phyloP scores from a whole-genome alignment of 2,329 filamentous ascomycete genomes.

The Trichoderma sp. region DNA sequence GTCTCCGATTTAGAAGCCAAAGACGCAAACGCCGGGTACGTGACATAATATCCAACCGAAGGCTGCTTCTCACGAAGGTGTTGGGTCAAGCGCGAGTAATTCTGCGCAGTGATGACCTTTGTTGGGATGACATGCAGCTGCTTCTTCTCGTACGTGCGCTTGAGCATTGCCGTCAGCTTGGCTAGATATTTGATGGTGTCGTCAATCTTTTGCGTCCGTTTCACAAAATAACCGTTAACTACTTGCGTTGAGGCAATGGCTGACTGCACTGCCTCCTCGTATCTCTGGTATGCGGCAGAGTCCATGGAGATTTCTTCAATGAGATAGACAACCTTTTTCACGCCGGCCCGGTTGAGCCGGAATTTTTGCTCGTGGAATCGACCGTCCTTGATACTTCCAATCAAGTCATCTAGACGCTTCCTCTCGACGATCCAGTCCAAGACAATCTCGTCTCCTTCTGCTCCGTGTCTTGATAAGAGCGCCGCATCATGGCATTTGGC shows the following conservation, averaged over 20 bases:
- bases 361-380: constrained; percentile 86
- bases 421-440: constrained; percentile 81
- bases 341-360: constrained; percentile 68
- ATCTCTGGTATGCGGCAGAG: constrained; percentile 53
- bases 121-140: constrained; percentile 67
- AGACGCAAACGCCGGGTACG: constrained; percentile 70
- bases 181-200: constrained; percentile 77
- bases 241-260: constrained; percentile 78
- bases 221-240: constrained; percentile 77
- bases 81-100: constrained; percentile 66
- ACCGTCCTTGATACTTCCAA: constrained; percentile 79
- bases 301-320: constrained; percentile 72
- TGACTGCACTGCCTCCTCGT: constrained; percentile 68
- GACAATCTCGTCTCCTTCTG: constrained; percentile 69
- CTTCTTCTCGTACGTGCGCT: constrained; percentile 62
- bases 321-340: constrained; percentile 77
- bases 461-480: constrained; percentile 57
- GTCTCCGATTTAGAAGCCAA: constrained; percentile 74
- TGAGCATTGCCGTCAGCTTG: constrained; percentile 69
- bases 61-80: constrained; percentile 58
- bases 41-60: constrained; percentile 59
- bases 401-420: constrained; percentile 76
- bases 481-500: constrained; percentile 67
- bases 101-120: constrained; percentile 59
- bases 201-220: constrained; percentile 73